Evolutionary conservation across 768 basidiomycete species (phyloP).

Genomic region (Hygrocybe punicea): DNA sequence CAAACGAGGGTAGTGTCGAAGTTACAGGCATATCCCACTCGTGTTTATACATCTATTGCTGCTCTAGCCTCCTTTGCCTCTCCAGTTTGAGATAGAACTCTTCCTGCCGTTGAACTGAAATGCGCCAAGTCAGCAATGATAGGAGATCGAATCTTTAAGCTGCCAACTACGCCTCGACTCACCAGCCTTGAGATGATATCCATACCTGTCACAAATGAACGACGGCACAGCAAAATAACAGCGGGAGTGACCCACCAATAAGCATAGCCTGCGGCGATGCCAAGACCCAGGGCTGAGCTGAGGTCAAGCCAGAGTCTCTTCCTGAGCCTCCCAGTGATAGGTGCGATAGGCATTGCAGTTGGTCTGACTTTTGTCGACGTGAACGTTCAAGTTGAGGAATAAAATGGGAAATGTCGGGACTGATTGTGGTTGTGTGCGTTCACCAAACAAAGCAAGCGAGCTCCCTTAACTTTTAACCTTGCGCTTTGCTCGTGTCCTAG

Average conservation of each 20-base stretch:
- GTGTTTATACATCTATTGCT: background rate
- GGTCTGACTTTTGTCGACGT: slow-evolving; percentile 26
- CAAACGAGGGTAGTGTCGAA: too few relatives aligned
- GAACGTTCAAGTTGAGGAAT: slow-evolving; percentile 5
- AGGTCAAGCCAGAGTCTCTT: slow-evolving; percentile 89
- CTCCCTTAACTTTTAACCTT: background rate
- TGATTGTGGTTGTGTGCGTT: background rate
- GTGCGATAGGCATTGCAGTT: slow-evolving; percentile 72
- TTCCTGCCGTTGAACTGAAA: slow-evolving; percentile 75
- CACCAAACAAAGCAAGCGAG: slow-evolving; percentile 6
- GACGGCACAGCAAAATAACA: slow-evolving; percentile 12
- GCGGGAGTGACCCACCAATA: slow-evolving; percentile 65
- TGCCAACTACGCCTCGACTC: slow-evolving; percentile 34
- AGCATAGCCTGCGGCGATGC: slow-evolving; percentile 66
- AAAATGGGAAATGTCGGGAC: too few relatives aligned
- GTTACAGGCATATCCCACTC: background rate
- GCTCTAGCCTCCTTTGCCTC: slow-evolving; percentile 41
- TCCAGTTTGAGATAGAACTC: slow-evolving; percentile 85
- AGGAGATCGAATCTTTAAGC: background rate
- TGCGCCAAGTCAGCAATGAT: background rate
- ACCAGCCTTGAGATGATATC: slow-evolving; percentile 72
- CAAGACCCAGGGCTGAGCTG: slow-evolving; percentile 70
- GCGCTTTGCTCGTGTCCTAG: slow-evolving; percentile 21
- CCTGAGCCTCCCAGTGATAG: slow-evolving; percentile 91
- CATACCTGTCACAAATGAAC: slow-evolving; percentile 60